Conservation (phyloP, 225 moss, liverwort and hornwort genomes). For the Straminergon stramineum region DNA sequence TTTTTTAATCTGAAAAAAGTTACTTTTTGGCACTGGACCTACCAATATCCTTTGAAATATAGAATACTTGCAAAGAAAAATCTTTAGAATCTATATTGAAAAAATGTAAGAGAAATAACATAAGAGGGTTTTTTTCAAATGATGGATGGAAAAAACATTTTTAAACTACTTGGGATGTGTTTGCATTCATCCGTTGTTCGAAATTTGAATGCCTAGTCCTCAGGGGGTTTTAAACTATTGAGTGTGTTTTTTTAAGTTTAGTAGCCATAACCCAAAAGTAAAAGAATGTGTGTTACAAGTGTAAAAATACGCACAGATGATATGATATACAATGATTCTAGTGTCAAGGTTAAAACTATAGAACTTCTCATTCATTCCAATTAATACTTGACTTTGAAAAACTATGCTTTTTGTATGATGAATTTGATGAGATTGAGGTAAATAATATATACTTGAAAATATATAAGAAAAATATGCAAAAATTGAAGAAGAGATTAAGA, state of each 20-base stretch:
- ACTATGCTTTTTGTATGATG: accelerated
- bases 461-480: background rate
- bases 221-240: too few species aligned
- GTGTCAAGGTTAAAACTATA: accelerated
- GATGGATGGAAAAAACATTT: background rate
- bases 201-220: background rate
- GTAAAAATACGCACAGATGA: background rate
- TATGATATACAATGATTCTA: background rate
- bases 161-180: accelerated
- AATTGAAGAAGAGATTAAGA: accelerated
- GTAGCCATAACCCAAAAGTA: background rate
- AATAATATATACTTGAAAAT: background rate
- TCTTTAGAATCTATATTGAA: accelerated
- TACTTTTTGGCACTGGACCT: background rate
- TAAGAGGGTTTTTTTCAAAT: background rate
- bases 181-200: background rate
- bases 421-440: background rate
- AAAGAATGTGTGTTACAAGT: background rate
- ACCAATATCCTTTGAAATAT: accelerated
- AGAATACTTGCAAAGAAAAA: background rate
- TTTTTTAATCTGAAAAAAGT: too few species aligned
- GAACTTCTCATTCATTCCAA: too few species aligned
- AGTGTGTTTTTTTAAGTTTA: accelerated
- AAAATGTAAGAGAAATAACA: too few species aligned
- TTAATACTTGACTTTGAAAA: background rate